Conservation (phyloP, 179 eudicot genomes). For the Spinacia oleracea region DNA sequence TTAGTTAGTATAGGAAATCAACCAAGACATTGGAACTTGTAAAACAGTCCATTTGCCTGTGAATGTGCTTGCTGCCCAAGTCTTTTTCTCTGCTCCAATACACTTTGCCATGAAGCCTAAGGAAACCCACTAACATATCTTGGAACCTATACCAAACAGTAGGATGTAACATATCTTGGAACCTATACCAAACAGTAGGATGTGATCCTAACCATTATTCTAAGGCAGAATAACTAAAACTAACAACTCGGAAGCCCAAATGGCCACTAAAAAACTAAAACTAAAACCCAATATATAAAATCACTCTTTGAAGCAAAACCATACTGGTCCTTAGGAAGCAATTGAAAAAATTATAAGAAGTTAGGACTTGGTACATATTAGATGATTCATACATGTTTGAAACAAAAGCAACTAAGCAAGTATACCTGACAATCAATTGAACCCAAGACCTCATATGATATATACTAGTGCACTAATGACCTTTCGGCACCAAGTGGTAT, state of each 20-base stretch:
- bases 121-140: not conserved
- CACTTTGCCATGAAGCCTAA: not conserved
- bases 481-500: not conserved
- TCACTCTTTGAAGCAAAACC: not conserved
- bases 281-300: too few relatives aligned
- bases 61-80: too few relatives aligned
- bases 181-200: too few relatives aligned
- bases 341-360: not conserved
- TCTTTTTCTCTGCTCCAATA: too few relatives aligned
- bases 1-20: too few relatives aligned
- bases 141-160: too few relatives aligned
- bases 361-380: not conserved
- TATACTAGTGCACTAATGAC: not conserved
- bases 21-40: too few relatives aligned
- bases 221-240: not conserved
- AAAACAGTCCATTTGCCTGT: too few relatives aligned
- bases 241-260: not conserved
- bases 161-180: too few relatives aligned
- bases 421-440: not conserved
- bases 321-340: not conserved
- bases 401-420: conserved; percentile 1
- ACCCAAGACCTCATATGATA: not conserved
- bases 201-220: too few relatives aligned
- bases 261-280: not conserved
- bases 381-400: not conserved